phyloP scores from a whole-genome alignment of 2,329 filamentous ascomycete genomes.

The Metarhizium album region DNA sequence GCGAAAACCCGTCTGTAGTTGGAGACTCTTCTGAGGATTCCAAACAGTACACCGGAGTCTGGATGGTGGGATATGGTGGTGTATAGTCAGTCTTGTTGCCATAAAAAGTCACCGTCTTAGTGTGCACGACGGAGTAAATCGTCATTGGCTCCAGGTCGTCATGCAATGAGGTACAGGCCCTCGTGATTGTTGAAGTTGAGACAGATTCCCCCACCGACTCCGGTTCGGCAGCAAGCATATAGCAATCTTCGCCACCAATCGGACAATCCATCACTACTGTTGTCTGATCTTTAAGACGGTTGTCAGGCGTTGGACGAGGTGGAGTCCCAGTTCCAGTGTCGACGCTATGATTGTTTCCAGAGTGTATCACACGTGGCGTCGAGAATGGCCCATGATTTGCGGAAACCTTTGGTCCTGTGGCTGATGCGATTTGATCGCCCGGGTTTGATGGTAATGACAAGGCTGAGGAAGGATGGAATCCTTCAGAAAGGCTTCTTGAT shows the following conservation, averaged over 20 bases:
- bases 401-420: no score
- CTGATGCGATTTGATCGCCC: no score
- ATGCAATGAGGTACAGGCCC: conserved; percentile 23
- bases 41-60: conserved; percentile 27
- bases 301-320: neutral
- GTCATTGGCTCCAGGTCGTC: conserved; percentile 20
- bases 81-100: conserved; percentile 36
- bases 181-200: conserved; percentile 7
- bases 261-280: conserved; percentile 5
- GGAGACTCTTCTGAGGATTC: neutral
- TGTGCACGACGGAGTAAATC: conserved; percentile 35
- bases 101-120: conserved; percentile 37
- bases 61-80: conserved; percentile 31
- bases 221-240: neutral
- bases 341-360: neutral
- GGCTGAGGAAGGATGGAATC: no score
- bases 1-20: conserved; percentile 3
- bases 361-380: no score
- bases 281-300: neutral
- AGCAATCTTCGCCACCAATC: neutral
- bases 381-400: no score
- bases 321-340: neutral
- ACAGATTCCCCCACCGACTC: neutral
- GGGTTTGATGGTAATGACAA: no score
- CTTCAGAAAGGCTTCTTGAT: no score